These are phyloP conservation scores for Aspergillus steynii DNA, from an alignment of 495 filamentous ascomycete species.

Conservation along the genomic window DNA sequence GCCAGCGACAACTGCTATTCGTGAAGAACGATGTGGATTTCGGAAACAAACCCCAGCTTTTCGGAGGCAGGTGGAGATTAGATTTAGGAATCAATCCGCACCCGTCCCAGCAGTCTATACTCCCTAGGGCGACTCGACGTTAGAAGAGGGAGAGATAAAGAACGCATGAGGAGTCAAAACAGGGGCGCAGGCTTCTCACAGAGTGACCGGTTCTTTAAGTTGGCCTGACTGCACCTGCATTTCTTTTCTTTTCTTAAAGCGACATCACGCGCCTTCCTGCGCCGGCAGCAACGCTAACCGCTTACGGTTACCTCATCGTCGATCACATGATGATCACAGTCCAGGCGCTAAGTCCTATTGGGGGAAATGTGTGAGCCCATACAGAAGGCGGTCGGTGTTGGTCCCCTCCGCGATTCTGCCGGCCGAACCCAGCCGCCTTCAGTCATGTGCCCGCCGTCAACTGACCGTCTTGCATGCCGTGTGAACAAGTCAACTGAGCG, in stretches of 20 bases:
- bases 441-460: conserved; percentile 3
- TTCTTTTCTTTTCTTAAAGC: neutral
- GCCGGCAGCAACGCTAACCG: neutral
- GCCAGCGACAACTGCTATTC: neutral
- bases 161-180: neutral
- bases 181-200: neutral
- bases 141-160: neutral
- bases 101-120: neutral
- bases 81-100: neutral
- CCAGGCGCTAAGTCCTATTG: conserved; percentile 3
- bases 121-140: neutral
- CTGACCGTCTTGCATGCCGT: neutral
- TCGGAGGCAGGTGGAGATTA: neutral
- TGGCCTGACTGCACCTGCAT: neutral
- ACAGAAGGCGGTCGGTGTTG: conserved; percentile 9
- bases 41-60: neutral
- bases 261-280: conserved; percentile 11
- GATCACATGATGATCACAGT: conserved; percentile 15
- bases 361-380: neutral
- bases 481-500: neutral
- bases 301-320: neutral
- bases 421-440: conserved; percentile 4
- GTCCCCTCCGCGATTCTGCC: conserved; percentile 8
- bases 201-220: neutral
- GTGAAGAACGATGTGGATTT: neutral